Evolutionary conservation across 2,329 filamentous ascomycete species (phyloP).

Genomic region (Neofusicoccum kwambonambiense): DNA sequence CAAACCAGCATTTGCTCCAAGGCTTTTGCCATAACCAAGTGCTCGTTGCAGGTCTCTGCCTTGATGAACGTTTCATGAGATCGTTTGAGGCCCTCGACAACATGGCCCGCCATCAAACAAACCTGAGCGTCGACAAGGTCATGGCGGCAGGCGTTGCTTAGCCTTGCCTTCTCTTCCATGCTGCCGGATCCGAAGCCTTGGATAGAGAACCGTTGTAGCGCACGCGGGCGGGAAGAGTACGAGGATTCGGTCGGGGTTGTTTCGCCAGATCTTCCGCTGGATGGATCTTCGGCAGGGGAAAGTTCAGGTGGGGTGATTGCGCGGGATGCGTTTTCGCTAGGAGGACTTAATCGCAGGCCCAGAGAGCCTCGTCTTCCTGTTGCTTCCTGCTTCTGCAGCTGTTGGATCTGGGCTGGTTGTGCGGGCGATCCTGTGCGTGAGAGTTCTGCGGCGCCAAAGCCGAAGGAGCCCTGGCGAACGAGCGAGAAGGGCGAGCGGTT

Average conservation of each 20-base stretch:
- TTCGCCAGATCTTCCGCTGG: slow-evolving; percentile 11
- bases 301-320: slow-evolving; percentile 49
- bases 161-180: slow-evolving; percentile 74
- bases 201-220: slow-evolving; percentile 61
- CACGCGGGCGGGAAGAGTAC: slow-evolving; percentile 33
- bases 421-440: slow-evolving; percentile 9
- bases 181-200: slow-evolving; percentile 65
- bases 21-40: slow-evolving; percentile 96
- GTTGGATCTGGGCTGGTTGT: slow-evolving; percentile 4
- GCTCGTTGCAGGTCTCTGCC: slow-evolving; percentile 78
- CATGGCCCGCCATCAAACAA: slow-evolving; percentile 74
- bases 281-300: slow-evolving; percentile 20
- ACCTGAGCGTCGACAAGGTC: slow-evolving; percentile 73
- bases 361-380: slow-evolving; percentile 7
- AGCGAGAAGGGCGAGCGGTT: slow-evolving; percentile 14
- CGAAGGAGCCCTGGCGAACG: slow-evolving; percentile 15
- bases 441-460: slow-evolving; percentile 1
- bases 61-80: slow-evolving; percentile 75
- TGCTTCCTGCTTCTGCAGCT: slow-evolving; percentile 14
- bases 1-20: slow-evolving; percentile 83
- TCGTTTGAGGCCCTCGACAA: slow-evolving; percentile 83
- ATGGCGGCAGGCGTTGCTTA: slow-evolving; percentile 77
- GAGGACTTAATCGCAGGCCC: slow-evolving; percentile 1
- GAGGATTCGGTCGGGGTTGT: slow-evolving; percentile 27
- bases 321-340: slow-evolving; percentile 22